Base-by-base conservation (phyloP, 768 basidiomycete species). In the Suillus tomentosus region DNA sequence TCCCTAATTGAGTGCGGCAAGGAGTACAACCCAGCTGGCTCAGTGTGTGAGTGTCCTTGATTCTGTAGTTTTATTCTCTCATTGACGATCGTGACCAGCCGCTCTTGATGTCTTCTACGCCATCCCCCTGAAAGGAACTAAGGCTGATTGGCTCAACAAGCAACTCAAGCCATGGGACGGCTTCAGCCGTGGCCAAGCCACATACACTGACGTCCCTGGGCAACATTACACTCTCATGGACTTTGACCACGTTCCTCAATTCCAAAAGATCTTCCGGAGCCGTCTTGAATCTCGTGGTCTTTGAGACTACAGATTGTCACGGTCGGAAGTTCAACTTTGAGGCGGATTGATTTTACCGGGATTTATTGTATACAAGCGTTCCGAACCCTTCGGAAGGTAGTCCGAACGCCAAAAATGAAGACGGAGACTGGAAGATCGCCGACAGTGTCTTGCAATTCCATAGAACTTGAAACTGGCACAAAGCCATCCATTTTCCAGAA, bases 221-320 rank as follows among this genome's bases (percentile, higher is more conserved):
- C 66, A 65, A 36, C 66, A 67, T 45, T 67, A 67, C 60, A 67
- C 66, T 7, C 66, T 67, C 64, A 67, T 67, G 66, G 64, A 67
- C 64, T 65, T 65, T 45, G 61, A 65, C 39, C 64, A 67, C 40
- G 61, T 67, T 13, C 60, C 66, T 9, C 51, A 56, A 37, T 67
- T 67, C 60, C 66, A 67, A 31, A 67, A 67, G 64, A 65, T 67
- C 27, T 65, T 73, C 63, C 58, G 68, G 17, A 55, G 6, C 27
- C 70, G 64, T 19, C 68, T 72, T 19, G 72, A 67, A 34, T 68
- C 70, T 7, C 70, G 70, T 55, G 70, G 70, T 45, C 56, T 71
- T 6, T 71, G 48, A 67, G 53, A 54, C 31, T 54, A 11, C 53
- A 34, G 53, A 54, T 34, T 19, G 5, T 11, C 19, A 1, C 5